Evolutionary conservation across 306 rosid species (phyloP), one percentile per base, ranked within the genome.

Genomic region (Castanea crenata): DNA sequence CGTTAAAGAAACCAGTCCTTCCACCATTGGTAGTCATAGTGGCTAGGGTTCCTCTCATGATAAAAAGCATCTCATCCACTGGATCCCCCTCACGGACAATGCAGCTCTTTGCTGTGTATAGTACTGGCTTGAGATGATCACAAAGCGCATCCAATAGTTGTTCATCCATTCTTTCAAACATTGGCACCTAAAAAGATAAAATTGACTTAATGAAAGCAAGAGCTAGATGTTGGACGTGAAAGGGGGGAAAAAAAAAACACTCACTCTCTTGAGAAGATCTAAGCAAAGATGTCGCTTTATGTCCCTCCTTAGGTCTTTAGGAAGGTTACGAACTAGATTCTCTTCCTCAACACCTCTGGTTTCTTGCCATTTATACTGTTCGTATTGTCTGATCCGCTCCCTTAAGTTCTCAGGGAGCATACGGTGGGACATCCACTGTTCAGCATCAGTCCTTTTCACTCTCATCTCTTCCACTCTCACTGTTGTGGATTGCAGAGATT

Each of bases 361-460:
- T 87, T 91, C 97, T 80, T 91, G 97, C 99, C 99, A 95, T 90
- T 86, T 92, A 88, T 87, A 93, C 73, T 93, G 96, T 19, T 90
- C 96, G 34, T 91, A 88, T n/a, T 89, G 76, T 78, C 98, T 85
- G 34, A 95, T 88, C 62, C 97, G 91, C 56, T 90, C 78, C 85
- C 80, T 95, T 74, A 95, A 73, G 18, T 41, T 16, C 52, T 79
- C 88, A 0, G 98, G 97, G 64, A 95, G 93, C 97, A 93, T 88
- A 4, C 99, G 90, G 76, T 91, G 97, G 52, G 94, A 57, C 99
- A 95, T 95, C 99, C 99, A 95, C 75, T 85, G 93, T 80, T 95
- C 98, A 4, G 92, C 92, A 63, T 95, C 99, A 38, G 88, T 64
- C 79, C 90, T 89, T 83, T 84, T 90, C 69, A 89, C 55, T 83